Conservation (phyloP, 257 asterid genomes). For the Paulownia fortunei region DNA sequence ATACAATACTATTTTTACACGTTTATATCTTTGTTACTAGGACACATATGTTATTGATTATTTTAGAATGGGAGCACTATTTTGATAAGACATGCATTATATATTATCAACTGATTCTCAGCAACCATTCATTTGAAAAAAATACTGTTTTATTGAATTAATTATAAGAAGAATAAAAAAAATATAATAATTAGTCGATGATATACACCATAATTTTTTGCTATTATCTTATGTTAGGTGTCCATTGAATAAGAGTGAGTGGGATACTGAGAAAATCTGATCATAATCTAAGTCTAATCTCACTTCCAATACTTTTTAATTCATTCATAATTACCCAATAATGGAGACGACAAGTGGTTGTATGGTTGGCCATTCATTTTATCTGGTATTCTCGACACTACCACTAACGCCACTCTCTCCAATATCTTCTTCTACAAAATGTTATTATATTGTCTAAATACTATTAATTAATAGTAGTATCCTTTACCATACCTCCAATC, state of each 20-base stretch:
- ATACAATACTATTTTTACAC: no score
- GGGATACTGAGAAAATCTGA: not conserved
- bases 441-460: not conserved
- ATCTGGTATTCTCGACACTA: not conserved
- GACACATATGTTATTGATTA: no score
- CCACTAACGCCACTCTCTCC: not conserved
- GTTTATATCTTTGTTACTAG: no score
- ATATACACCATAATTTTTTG: not conserved
- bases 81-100: no score
- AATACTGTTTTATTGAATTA: no score
- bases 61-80: no score
- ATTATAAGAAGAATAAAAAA: no score
- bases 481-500: no score
- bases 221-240: not conserved
- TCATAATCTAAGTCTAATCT: no score
- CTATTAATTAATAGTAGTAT: not conserved
- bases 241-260: not conserved
- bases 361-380: not conserved
- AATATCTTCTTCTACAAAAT: not conserved
- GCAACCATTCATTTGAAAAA: no score
- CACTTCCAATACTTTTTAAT: not conserved
- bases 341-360: not conserved
- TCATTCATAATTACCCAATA: not conserved
- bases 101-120: no score
- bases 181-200: no score